A percentile compares a stretch with the other conserved stretches of the same genome.
Evolutionary conservation across 2,329 filamentous ascomycete genomes (phyloP).

Genomic region (Chaetomiaceae sp.): DNA sequence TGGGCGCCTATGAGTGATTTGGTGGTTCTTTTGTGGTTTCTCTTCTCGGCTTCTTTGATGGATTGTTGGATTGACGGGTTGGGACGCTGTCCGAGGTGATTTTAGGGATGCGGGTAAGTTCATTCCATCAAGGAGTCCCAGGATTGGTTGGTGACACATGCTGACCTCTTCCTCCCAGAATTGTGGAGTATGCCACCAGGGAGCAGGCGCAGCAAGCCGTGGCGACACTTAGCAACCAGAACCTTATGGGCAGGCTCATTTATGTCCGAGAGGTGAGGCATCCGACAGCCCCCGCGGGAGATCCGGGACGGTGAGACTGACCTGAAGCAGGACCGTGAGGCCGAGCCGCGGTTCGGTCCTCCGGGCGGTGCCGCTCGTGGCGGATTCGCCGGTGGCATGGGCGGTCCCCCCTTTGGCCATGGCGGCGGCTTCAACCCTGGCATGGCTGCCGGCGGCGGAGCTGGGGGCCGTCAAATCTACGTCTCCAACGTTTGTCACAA

Average conservation of each 20-base stretch:
- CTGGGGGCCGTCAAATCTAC: slow-evolving; percentile 85
- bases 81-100: slow-evolving; percentile 81
- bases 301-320: slow-evolving; percentile 12
- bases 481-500: slow-evolving; percentile 86
- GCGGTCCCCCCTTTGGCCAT: slow-evolving; percentile 43
- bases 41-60: slow-evolving; percentile 62
- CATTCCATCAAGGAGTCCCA: neutral
- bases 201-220: slow-evolving; percentile 98
- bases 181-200: slow-evolving; percentile 99
- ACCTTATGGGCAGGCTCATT: slow-evolving; percentile 95
- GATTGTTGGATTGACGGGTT: slow-evolving; percentile 99
- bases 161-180: slow-evolving; percentile 53
- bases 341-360: slow-evolving; percentile 91
- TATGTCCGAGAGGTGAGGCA: slow-evolving; percentile 87
- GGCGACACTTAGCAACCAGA: slow-evolving; percentile 97
- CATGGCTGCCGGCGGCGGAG: slow-evolving; percentile 41
- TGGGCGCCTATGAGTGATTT: slow-evolving; percentile 91
- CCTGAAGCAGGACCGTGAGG: slow-evolving; percentile 76
- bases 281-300: neutral
- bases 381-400: slow-evolving; percentile 54
- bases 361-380: slow-evolving; percentile 59
- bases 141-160: neutral
- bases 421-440: slow-evolving; percentile 57
- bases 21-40: slow-evolving; percentile 77
- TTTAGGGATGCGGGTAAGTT: slow-evolving; percentile 99